A percentile compares a stretch with the other conserved stretches of the same genome.
Conservation (phyloP, 2,329 filamentous ascomycete species). For the Pseudogymnoascus sp. region DNA sequence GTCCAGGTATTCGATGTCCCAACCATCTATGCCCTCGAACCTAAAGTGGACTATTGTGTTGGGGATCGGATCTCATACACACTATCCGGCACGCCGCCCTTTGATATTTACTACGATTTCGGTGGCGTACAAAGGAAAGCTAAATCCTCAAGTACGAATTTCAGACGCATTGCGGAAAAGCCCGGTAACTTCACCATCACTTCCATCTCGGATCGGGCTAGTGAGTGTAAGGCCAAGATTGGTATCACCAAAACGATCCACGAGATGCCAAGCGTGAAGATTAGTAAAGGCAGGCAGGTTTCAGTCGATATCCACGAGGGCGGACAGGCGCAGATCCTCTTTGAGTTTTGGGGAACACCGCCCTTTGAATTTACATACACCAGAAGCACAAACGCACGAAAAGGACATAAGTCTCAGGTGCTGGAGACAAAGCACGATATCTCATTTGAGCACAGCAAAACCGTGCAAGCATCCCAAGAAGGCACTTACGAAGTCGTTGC, state of each 20-base stretch:
- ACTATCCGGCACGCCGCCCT: conserved; percentile 81
- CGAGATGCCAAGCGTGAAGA: conserved; percentile 81
- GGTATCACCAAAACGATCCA: conserved; percentile 79
- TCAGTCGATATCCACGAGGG: conserved; percentile 95
- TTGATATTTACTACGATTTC: conserved; percentile 89
- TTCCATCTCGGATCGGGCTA: conserved; percentile 77
- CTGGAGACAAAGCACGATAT: conserved; percentile 87
- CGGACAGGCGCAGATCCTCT: conserved; percentile 83
- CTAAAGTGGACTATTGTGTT: conserved; percentile 82
- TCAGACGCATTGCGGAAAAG: conserved; percentile 86
- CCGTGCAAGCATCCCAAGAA: conserved; percentile 79
- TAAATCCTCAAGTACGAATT: conserved; percentile 68
- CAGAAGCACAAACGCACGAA: conserved; percentile 72
- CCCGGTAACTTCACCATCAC: conserved; percentile 85
- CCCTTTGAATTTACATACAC: conserved; percentile 98
- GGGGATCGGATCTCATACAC: conserved; percentile 91
- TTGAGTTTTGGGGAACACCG: conserved; percentile 90
- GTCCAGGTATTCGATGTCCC: conserved; percentile 91
- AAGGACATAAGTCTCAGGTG: conserved; percentile 68
- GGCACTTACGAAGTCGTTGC: conserved; percentile 95
- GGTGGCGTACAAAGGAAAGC: conserved; percentile 71
- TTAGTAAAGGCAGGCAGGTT: conserved; percentile 73
- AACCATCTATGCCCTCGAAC: conserved; percentile 79
- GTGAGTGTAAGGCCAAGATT: conserved; percentile 74
- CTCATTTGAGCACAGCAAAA: conserved; percentile 72